phyloP scores from a whole-genome alignment of 352 stramenopile species.

The Phytopythium aichiense region DNA sequence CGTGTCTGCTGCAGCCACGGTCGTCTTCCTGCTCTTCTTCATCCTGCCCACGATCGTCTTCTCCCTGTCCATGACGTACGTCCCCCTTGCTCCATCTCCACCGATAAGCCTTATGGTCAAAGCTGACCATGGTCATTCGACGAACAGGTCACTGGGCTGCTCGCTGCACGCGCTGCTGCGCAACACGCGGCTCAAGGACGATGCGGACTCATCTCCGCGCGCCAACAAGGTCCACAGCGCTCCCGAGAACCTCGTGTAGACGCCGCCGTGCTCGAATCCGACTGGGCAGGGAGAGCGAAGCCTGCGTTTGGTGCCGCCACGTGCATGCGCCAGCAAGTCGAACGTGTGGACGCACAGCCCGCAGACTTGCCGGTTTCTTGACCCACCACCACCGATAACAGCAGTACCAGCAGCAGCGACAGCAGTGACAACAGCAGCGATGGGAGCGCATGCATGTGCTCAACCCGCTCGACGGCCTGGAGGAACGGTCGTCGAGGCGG shows the following conservation, averaged over 20 bases:
- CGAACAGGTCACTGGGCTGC: slow-evolving; percentile 33
- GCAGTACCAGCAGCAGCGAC: too few relatives aligned
- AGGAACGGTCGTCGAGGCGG: neutral
- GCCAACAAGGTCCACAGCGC: slow-evolving; percentile 12
- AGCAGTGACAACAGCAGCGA: neutral
- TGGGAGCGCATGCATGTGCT: neutral
- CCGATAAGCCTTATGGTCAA: neutral
- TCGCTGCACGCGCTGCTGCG: slow-evolving; percentile 50
- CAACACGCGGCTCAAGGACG: slow-evolving; percentile 69
- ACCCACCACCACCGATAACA: neutral
- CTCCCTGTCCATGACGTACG: slow-evolving; percentile 59
- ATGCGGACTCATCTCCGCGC: slow-evolving; percentile 26
- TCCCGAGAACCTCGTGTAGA: slow-evolving; percentile 43
- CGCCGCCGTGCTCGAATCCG: neutral
- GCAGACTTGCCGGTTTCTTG: neutral
- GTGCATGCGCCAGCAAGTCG: neutral
- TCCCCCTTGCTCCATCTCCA: neutral
- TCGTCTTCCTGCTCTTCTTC: slow-evolving; percentile 74
- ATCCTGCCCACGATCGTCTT: slow-evolving; percentile 68
- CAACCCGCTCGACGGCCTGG: neutral
- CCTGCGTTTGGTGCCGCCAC: neutral
- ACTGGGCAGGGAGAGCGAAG: neutral
- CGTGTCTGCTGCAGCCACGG: slow-evolving; percentile 30
- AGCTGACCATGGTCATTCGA: slow-evolving; percentile 3
- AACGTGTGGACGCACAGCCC: neutral